Base-by-base conservation (phyloP, 2,329 filamentous ascomycete species). In the Mycosphaerelloides madeirae region DNA sequence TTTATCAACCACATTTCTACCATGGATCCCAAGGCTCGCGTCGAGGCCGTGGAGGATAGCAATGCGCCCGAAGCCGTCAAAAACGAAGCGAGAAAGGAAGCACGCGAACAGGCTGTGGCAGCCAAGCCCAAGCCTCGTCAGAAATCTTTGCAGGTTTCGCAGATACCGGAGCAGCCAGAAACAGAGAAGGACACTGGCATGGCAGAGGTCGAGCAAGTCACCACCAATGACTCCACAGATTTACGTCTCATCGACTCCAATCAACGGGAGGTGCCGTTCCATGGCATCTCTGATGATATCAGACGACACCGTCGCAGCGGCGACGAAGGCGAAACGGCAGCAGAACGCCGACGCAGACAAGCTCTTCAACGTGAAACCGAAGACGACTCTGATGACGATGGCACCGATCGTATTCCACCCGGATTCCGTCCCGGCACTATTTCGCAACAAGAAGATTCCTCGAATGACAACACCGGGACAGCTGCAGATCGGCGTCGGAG, bases 1-100 rank as follows among this genome's bases (percentile, higher is more conserved):
- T 91, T 93, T 61, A 80, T 93, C 49, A 72, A 76, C 36, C 81
- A 87, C 60, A 82, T 93, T 59, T 79, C 81, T 52, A 78, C 81
- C 52, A 73, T 91, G 48, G 85, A 91, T 61, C 77, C 79, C 18
- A 79, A 79, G 58, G 79, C 81, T 12, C 75, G 78, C 29, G 74
- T 72, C 12, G 71, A 69, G 37, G 65, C 70, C 20, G 66, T 76
- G 6, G 71, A 76, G 46, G 60, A 69, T 42, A 71, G 66, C 54
- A 64, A 75, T 47, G 70, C 66, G 2, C 71, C 73, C 0, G 71
- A 74, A 22, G 54, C 55, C 2, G 67, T 75, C 38, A 76, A 76
- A 58, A 63, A 61, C 6, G 70, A 74, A 37, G 71, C 70, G 3
- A 61, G 67, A 12, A 62, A 66, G 41, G 69, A 73, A 22, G 68